Evolutionary conservation across 495 filamentous ascomycete species (phyloP).

Genomic region (Aspergillus sclerotioniger): DNA sequence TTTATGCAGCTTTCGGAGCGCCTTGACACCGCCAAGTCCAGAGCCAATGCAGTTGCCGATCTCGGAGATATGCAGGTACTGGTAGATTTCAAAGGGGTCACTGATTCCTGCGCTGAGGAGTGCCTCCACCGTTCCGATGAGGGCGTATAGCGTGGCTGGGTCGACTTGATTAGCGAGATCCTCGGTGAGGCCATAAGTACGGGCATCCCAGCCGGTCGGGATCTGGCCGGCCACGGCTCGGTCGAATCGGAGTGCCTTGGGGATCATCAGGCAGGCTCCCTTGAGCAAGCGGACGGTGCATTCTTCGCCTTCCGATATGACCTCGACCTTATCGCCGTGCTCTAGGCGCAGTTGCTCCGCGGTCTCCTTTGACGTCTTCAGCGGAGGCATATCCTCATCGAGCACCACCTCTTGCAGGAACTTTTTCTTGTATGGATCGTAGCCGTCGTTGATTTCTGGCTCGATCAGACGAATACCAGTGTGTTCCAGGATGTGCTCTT

Average conservation of each 20-base stretch:
- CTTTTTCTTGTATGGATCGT: constrained; percentile 96
- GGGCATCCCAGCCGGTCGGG: constrained; percentile 92
- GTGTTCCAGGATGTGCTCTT: constrained; percentile 91
- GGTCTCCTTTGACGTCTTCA: constrained; percentile 92
- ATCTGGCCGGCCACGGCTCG: constrained; percentile 93
- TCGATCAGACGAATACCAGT: constrained; percentile 95
- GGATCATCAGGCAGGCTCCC: constrained; percentile 86
- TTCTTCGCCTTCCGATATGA: constrained; percentile 84
- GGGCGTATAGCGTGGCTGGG: constrained; percentile 85
- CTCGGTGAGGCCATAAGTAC: constrained; percentile 87
- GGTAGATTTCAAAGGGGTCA: constrained; percentile 97
- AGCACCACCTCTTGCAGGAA: constrained; percentile 93
- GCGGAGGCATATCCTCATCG: constrained; percentile 89
- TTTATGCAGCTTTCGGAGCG: constrained; percentile 90
- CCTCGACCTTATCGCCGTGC: constrained; percentile 91
- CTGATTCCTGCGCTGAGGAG: constrained; percentile 89
- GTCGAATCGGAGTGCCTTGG: constrained; percentile 91
- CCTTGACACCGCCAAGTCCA: constrained; percentile 74
- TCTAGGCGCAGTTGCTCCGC: constrained; percentile 92
- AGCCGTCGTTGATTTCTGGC: constrained; percentile 90
- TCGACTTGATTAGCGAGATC: constrained; percentile 96
- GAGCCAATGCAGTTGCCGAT: constrained; percentile 97
- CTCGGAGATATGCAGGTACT: constrained; percentile 95
- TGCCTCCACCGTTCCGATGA: constrained; percentile 86
- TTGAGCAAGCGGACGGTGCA: constrained; percentile 82